Percentiles rank a stretch among this genome's conserved stretches.
Evolutionary conservation across 768 basidiomycete species (phyloP).

Genomic region (Tricholoma furcatifolium): DNA sequence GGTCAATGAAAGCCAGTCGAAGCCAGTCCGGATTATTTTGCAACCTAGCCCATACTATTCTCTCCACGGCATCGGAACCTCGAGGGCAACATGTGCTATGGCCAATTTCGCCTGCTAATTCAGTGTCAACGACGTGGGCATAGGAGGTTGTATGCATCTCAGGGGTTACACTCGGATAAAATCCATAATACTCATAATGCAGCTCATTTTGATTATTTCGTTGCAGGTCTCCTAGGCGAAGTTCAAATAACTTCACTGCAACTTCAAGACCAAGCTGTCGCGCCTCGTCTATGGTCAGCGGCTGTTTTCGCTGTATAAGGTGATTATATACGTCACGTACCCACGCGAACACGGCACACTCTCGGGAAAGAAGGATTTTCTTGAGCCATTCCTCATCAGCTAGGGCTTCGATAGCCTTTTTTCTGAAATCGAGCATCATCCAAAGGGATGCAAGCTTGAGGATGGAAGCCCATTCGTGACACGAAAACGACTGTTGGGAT

Average conservation of each 20-base stretch:
- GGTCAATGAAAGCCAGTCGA: constrained; percentile 3
- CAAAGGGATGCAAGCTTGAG: constrained; percentile 11
- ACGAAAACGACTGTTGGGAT: not conserved
- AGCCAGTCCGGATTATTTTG: not conserved
- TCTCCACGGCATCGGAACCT: not conserved
- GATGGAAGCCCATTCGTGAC: constrained; percentile 9
- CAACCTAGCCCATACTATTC: constrained; percentile 1
- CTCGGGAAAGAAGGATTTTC: constrained; percentile 3
- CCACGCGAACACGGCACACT: not conserved
- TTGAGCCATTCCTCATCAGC: not conserved
- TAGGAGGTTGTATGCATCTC: no score
- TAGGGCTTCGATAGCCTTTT: constrained; percentile 1
- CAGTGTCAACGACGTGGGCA: not conserved
- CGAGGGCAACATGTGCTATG: not conserved
- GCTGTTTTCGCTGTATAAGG: not conserved
- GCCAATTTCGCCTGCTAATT: not conserved
- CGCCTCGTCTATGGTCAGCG: constrained; percentile 4
- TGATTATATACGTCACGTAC: not conserved
- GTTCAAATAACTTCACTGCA: not conserved
- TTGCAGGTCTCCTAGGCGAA: not conserved
- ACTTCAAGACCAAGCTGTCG: constrained; percentile 1
- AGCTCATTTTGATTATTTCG: not conserved
- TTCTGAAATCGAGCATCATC: constrained; percentile 10
- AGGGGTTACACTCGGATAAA: no score
- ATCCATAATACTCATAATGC: not conserved